Base-by-base conservation (phyloP, 2,329 filamentous ascomycete genomes). In the Alternaria gansuensis region DNA sequence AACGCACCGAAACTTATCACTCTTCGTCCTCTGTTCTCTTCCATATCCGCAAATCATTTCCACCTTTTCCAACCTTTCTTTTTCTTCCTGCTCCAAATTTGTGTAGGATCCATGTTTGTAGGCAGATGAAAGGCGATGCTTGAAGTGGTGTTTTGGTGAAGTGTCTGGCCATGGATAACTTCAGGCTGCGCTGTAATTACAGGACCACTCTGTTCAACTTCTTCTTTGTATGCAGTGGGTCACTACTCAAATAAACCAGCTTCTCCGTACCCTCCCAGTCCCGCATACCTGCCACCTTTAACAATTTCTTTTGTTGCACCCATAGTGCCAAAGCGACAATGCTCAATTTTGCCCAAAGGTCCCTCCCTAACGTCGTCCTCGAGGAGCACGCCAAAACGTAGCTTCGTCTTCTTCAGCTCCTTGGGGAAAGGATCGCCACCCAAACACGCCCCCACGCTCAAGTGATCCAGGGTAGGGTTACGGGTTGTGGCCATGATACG, bases 391-490 rank as follows among this genome's bases (percentile, higher is more conserved):
- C 78, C 78, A 54, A 79, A 80, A 28, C 75, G 64, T 34, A 80
- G 53, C 51, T 78, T 77, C 14, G 75, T 78, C 57, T 71, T 55
- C 21, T 66, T 71, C 10, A 79, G 57, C 40, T 78, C 77, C 55
- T 72, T 73, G 0, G 77, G 77, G 36, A 79, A 79, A 0, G 78
- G 78, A 52, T 79, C 77, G 6, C 76, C 75, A 3, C 77, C 78
- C 1, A 80, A 63, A 63, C 78, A 79, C 3, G 77, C 71, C 5
- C 77, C 72, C 41, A 81, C 70, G 77, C 69, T 73, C 26, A 78
- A 50, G 14, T 71, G 64, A 54, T 78, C 76, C 0, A 78, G 64
- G n/a, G 75, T 78, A 3, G 76, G 73, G 46, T 78, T 78, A 10
- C 76, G 39, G 31, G 76, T 77, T 1, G 76, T 78, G 9, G 73